Conservation (phyloP, 306 rosid genomes). For the Rosa persica region DNA sequence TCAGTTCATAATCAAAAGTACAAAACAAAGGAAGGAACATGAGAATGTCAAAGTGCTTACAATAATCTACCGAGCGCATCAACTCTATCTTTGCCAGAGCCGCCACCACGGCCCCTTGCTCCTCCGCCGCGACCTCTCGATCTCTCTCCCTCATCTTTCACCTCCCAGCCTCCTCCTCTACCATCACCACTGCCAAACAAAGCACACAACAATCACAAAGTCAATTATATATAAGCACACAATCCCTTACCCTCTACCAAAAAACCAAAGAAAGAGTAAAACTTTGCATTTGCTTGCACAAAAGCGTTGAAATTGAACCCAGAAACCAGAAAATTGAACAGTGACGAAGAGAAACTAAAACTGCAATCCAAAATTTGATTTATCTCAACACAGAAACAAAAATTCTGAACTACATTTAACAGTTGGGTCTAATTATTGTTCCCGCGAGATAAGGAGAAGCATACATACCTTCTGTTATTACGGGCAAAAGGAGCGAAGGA, state of each 20-base stretch:
- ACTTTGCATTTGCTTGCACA: no score
- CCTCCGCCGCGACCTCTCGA: slow-evolving; percentile 48
- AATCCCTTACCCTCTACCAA: no score
- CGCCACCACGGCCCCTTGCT: slow-evolving; percentile 40
- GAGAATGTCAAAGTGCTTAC: slow-evolving; percentile 47
- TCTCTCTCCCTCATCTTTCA: slow-evolving; percentile 48
- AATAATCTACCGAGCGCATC: slow-evolving; percentile 91
- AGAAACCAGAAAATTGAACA: neutral
- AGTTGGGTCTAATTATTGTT: no score
- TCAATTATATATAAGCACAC: neutral
- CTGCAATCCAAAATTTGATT: neutral
- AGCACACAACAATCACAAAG: neutral
- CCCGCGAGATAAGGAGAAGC: neutral
- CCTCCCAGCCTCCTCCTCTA: slow-evolving; percentile 50
- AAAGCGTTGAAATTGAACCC: no score
- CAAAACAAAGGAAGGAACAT: neutral
- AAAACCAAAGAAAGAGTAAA: no score
- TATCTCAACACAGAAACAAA: neutral
- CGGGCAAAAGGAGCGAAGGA: slow-evolving; percentile 45
- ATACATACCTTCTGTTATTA: slow-evolving; percentile 42
- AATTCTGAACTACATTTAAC: neutral
- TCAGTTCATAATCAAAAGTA: neutral
- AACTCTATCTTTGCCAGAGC: slow-evolving; percentile 74
- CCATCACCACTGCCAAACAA: slow-evolving; percentile 48
- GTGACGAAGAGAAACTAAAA: neutral